Evolutionary conservation across 2,329 filamentous ascomycete genomes (phyloP).

Genomic region (Gaeumannomyces sp.): DNA sequence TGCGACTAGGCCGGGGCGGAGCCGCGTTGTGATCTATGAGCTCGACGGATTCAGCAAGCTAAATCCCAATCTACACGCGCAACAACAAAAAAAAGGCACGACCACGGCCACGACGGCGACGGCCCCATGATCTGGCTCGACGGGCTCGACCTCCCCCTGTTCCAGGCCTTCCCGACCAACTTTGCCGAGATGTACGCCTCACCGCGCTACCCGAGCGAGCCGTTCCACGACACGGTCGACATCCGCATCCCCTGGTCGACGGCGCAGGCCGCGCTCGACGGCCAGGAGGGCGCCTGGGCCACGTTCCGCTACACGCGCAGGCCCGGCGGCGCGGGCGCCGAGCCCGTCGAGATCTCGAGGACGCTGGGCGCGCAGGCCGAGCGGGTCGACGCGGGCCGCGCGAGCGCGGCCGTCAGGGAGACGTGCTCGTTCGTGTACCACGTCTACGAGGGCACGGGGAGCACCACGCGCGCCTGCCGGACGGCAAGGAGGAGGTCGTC

Average conservation of each 20-base stretch:
- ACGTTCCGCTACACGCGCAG: conserved; percentile 30
- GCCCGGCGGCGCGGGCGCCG: conserved; percentile 19
- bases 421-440: conserved; percentile 47
- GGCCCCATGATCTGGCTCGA: conserved; percentile 53
- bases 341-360: conserved; percentile 27
- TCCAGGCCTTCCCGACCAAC: conserved; percentile 43
- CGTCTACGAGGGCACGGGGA: conserved; percentile 41
- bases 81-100: conserved; percentile 28
- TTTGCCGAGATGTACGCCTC: conserved; percentile 44
- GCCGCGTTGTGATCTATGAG: background rate
- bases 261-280: conserved; percentile 30
- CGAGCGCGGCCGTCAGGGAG: conserved; percentile 31
- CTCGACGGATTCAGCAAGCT: too few species aligned
- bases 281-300: conserved; percentile 21
- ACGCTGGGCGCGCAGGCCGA: conserved; percentile 44
- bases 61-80: too few species aligned
- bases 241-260: conserved; percentile 18
- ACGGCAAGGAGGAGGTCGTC: conserved; percentile 23
- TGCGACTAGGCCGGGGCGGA: background rate
- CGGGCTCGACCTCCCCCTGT: conserved; percentile 46
- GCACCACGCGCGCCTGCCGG: conserved; percentile 27
- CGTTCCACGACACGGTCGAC: conserved; percentile 25
- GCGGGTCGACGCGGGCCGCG: conserved; percentile 31
- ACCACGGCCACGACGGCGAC: conserved; percentile 51
- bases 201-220: conserved; percentile 12